phyloP scores from a whole-genome alignment of 2,329 filamentous ascomycete species.

The Claviceps maximensis region DNA sequence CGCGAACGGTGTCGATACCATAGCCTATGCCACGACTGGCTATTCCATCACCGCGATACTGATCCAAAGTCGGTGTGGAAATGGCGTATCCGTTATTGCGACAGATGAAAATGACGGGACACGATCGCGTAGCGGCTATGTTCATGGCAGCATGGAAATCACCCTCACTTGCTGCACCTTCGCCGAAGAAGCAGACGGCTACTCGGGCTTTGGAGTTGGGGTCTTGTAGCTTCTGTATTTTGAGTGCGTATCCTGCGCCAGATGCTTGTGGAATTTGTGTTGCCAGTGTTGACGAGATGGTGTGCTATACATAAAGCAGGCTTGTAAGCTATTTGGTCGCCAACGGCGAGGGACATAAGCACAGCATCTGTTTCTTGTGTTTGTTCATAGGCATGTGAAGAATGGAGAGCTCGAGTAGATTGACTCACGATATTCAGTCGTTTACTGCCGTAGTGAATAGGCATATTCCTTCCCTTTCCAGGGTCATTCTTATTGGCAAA shows the following conservation, averaged over 20 bases:
- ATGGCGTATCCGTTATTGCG: conserved; percentile 91
- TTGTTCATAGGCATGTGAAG: neutral
- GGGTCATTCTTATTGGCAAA: conserved; percentile 76
- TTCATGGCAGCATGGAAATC: conserved; percentile 89
- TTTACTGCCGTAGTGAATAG: conserved; percentile 82
- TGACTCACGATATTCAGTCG: conserved; percentile 65
- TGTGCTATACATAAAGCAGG: conserved; percentile 46
- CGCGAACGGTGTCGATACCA: conserved; percentile 83
- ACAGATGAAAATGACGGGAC: conserved; percentile 80
- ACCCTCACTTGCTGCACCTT: conserved; percentile 80
- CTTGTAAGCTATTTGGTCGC: neutral
- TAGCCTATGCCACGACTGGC: conserved; percentile 78
- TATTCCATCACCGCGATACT: conserved; percentile 85
- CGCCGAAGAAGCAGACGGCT: conserved; percentile 77
- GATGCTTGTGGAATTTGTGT: conserved; percentile 84
- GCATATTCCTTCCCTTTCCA: conserved; percentile 86
- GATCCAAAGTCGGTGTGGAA: conserved; percentile 76
- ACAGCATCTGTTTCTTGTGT: neutral
- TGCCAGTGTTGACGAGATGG: conserved; percentile 69
- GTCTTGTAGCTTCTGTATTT: conserved; percentile 63
- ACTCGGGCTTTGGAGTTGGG: conserved; percentile 54
- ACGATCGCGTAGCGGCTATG: conserved; percentile 78
- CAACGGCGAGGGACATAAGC: neutral
- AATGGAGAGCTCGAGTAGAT: neutral
- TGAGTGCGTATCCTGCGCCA: conserved; percentile 77